phyloP scores from a whole-genome alignment of 352 stramenopile genomes.

The Phytophthora sojae region DNA sequence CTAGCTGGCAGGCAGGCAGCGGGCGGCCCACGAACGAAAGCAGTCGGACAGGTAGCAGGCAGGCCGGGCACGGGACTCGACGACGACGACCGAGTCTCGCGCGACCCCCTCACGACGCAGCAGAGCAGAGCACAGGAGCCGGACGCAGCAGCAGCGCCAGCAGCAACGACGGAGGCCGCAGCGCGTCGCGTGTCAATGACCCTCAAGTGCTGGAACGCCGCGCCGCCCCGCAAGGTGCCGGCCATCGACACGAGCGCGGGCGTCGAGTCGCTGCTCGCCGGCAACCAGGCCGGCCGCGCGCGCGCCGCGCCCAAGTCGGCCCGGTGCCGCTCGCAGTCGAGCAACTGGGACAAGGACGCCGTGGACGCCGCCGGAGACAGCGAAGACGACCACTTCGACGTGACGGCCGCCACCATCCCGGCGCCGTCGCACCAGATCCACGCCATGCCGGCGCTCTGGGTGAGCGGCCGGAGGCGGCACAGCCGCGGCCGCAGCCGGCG shows the following conservation, averaged over 20 bases:
- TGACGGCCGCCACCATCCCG: slow-evolving; percentile 46
- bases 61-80: background rate
- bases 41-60: background rate
- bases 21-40: too few species aligned
- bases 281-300: slow-evolving; percentile 29
- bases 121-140: slow-evolving; percentile 20
- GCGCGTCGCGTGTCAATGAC: slow-evolving; percentile 46
- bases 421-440: slow-evolving; percentile 50
- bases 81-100: background rate
- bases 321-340: slow-evolving; percentile 68
- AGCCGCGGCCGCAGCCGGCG: slow-evolving; percentile 45
- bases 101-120: slow-evolving; percentile 1
- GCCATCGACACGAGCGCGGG: slow-evolving; percentile 29
- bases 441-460: slow-evolving; percentile 49
- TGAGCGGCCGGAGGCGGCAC: slow-evolving; percentile 52
- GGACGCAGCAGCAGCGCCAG: slow-evolving; percentile 8
- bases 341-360: slow-evolving; percentile 60
- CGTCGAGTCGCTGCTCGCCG: slow-evolving; percentile 40
- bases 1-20: too few species aligned
- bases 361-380: slow-evolving; percentile 51
- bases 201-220: slow-evolving; percentile 67
- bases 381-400: slow-evolving; percentile 53
- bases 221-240: slow-evolving; percentile 38
- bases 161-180: slow-evolving; percentile 18
- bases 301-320: slow-evolving; percentile 32